Evolutionary conservation across 2,329 filamentous ascomycete species (phyloP).

Genomic region (Ceratocystis lukuohia): DNA sequence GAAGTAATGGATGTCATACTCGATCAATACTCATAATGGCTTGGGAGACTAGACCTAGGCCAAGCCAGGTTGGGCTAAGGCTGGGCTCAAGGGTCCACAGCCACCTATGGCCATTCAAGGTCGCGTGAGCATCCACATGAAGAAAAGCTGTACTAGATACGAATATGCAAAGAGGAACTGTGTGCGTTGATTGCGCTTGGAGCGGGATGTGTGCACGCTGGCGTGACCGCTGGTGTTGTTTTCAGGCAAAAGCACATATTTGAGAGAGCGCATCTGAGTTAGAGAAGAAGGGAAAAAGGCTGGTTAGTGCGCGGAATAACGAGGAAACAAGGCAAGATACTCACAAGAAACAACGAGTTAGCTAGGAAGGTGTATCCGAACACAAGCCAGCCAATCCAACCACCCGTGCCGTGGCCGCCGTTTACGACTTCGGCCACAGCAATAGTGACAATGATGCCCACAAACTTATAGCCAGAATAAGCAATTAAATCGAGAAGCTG

Average conservation of each 20-base stretch:
- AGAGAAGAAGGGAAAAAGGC: not conserved
- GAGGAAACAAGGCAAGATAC: conserved; percentile 23
- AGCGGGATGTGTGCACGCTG: conserved; percentile 52
- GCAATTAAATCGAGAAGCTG: conserved; percentile 89
- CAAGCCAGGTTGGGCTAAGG: not conserved
- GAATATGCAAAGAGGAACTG: conserved; percentile 92
- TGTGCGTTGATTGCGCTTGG: conserved; percentile 74
- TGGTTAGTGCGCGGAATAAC: not conserved
- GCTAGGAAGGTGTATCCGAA: conserved; percentile 88
- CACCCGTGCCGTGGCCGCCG: conserved; percentile 66
- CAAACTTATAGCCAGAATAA: conserved; percentile 97
- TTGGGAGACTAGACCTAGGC: not conserved
- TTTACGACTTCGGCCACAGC: conserved; percentile 65
- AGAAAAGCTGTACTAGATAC: conserved; percentile 82
- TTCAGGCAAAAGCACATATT: conserved; percentile 90
- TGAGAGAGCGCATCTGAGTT: conserved; percentile 70
- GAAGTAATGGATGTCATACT: not conserved
- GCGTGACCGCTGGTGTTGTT: conserved; percentile 52
- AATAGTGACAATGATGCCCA: conserved; percentile 85
- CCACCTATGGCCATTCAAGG: conserved; percentile 25
- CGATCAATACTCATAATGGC: not conserved
- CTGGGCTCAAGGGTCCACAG: not conserved
- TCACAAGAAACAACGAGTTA: conserved; percentile 87
- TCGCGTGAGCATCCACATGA: conserved; percentile 67
- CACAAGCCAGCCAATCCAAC: conserved; percentile 76